Percentiles rank a stretch among this genome's conserved stretches.
phyloP scores from a whole-genome alignment of 352 stramenopile species.

The Globisporangium heterothallicum region DNA sequence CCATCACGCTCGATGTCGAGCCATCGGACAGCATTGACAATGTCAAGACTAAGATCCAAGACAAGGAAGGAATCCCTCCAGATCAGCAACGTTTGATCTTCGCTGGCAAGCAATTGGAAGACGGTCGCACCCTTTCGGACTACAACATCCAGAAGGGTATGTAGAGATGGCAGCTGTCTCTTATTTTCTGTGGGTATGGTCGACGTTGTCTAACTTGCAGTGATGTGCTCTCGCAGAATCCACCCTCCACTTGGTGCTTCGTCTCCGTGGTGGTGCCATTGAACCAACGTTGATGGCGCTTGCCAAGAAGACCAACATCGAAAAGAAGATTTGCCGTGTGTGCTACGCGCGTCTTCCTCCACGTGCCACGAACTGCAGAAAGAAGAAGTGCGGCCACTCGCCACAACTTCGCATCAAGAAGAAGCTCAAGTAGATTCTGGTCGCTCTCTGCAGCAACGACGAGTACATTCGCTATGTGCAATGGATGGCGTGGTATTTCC shows the following conservation, averaged over 20 bases:
- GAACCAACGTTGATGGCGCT: conserved; percentile 97
- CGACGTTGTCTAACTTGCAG: neutral
- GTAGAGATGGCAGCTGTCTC: neutral
- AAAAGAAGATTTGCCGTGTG: conserved; percentile 99
- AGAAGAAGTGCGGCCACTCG: conserved; percentile 99
- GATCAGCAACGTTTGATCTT: conserved; percentile 82
- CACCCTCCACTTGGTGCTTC: conserved; percentile 95
- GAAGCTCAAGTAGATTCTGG: conserved; percentile 97
- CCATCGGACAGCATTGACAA: conserved; percentile 97
- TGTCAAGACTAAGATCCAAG: conserved; percentile 96
- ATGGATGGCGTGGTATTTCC: conserved; percentile 1
- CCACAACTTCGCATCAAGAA: conserved; percentile 99
- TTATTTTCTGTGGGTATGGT: neutral
- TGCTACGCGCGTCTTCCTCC: conserved; percentile 99
- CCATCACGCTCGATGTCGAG: conserved; percentile 96
- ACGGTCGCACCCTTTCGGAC: conserved; percentile 5
- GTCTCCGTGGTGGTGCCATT: conserved; percentile 90
- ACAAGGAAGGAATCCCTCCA: conserved; percentile 91
- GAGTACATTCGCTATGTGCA: conserved; percentile 5
- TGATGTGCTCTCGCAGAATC: conserved; percentile 56
- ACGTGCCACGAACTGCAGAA: conserved; percentile 99
- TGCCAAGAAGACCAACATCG: conserved; percentile 99
- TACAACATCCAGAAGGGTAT: conserved; percentile 10
- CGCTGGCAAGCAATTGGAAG: conserved; percentile 6
- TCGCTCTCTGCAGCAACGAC: conserved; percentile 1